Evolutionary conservation across 2,329 filamentous ascomycete genomes (phyloP).

Genomic region (Trichoderma atrobrunneum): DNA sequence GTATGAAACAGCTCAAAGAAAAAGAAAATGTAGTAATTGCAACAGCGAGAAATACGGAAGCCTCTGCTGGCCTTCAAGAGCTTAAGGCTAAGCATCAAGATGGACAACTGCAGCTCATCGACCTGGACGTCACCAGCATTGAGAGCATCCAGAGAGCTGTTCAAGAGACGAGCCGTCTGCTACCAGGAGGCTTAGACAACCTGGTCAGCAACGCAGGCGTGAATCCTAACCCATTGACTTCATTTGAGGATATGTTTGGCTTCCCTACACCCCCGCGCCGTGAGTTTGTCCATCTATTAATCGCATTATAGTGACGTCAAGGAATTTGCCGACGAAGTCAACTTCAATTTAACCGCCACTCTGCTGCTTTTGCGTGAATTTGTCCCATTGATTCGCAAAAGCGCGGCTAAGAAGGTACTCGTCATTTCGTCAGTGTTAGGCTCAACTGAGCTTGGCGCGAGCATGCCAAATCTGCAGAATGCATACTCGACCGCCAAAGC

Average conservation of each 20-base stretch:
- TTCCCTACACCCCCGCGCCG: neutral
- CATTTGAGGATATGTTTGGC: neutral
- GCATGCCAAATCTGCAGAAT: neutral
- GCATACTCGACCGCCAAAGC: neutral
- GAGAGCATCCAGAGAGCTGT: neutral
- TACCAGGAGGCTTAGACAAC: neutral
- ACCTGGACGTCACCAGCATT: neutral
- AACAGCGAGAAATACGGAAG: neutral
- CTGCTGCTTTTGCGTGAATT: neutral
- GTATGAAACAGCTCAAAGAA: neutral
- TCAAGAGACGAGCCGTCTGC: neutral
- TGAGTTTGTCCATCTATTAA: neutral
- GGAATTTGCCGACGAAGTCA: neutral
- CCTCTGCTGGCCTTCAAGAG: neutral
- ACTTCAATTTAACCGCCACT: neutral
- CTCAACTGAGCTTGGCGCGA: neutral
- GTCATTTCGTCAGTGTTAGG: neutral
- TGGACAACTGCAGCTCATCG: neutral
- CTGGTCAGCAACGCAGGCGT: neutral
- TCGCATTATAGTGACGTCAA: neutral
- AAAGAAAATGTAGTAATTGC: neutral
- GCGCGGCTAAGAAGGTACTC: neutral
- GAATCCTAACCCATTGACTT: neutral
- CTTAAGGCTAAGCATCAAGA: neutral
- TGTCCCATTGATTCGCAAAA: neutral